phyloP scores from a whole-genome alignment of 2,329 filamentous ascomycete species.

The Cordyceps farinosa region DNA sequence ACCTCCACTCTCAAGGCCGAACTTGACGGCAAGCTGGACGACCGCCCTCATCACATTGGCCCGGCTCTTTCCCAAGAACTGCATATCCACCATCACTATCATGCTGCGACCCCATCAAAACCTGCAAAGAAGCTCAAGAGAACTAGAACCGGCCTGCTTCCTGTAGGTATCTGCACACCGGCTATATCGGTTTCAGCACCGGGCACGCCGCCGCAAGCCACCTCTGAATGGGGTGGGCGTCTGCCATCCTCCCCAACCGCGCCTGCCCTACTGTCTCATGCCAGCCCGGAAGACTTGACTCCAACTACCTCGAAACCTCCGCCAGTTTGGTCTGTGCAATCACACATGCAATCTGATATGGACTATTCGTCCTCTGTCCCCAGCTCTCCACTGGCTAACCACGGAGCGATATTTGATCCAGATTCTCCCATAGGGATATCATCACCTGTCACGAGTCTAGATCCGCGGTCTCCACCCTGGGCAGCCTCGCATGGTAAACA shows the following conservation, averaged over 20 bases:
- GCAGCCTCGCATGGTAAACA: conserved; percentile 51
- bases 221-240: conserved; percentile 32
- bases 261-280: conserved; percentile 40
- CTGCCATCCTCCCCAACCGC: conserved; percentile 38
- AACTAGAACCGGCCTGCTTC: conserved; percentile 62
- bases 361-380: conserved; percentile 72
- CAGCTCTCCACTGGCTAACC: conserved; percentile 69
- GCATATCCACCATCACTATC: conserved; percentile 94
- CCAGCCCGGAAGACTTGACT: conserved; percentile 47
- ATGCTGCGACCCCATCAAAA: conserved; percentile 58
- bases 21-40: conserved; percentile 50
- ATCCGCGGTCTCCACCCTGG: conserved; percentile 63
- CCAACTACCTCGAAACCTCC: conserved; percentile 41
- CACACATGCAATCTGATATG: conserved; percentile 48
- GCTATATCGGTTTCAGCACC: conserved; percentile 36
- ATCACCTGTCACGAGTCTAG: conserved; percentile 75
- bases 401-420: conserved; percentile 71
- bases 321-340: conserved; percentile 62
- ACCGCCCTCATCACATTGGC: conserved; percentile 11
- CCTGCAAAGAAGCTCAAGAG: conserved; percentile 66
- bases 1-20: conserved; percentile 66
- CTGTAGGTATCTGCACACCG: conserved; percentile 57
- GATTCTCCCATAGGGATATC: conserved; percentile 78
- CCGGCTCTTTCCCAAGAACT: conserved; percentile 62
- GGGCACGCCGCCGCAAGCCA: conserved; percentile 41